phyloP scores from a whole-genome alignment of 768 basidiomycete genomes.

The Tephrocybe rancida region DNA sequence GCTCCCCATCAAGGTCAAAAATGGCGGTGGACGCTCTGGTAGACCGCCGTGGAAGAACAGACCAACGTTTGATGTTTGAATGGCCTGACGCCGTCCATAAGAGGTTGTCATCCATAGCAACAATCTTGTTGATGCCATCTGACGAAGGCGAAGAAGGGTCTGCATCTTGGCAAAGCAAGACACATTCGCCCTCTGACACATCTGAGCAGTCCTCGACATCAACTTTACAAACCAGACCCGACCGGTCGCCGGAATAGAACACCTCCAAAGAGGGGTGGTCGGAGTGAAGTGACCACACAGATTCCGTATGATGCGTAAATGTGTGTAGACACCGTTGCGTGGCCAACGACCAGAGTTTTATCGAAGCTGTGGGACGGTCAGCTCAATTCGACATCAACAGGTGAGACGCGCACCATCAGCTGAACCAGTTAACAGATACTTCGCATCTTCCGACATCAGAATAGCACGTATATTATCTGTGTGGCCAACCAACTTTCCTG shows the following conservation, averaged over 20 bases:
- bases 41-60: conserved; percentile 54
- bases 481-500: conserved; percentile 90
- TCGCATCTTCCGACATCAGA: conserved; percentile 85
- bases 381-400: background rate
- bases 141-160: conserved; percentile 38
- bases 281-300: conserved; percentile 92
- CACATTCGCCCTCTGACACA: conserved; percentile 87
- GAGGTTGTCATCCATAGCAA: conserved; percentile 78
- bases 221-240: conserved; percentile 89
- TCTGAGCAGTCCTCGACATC: conserved; percentile 85
- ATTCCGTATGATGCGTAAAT: conserved; percentile 93
- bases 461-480: conserved; percentile 96
- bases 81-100: conserved; percentile 91
- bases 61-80: conserved; percentile 84
- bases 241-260: conserved; percentile 95
- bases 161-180: conserved; percentile 76
- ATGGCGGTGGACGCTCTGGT: conserved; percentile 29
- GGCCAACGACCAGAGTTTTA: conserved; percentile 92
- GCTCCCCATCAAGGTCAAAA: conserved; percentile 15
- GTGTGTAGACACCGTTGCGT: conserved; percentile 93
- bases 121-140: conserved; percentile 77
- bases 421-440: conserved; percentile 86
- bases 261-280: conserved; percentile 81
- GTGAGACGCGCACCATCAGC: conserved; percentile 54
- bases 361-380: conserved; percentile 49